Evolutionary conservation across 106 monocot genomes (phyloP).

Genomic region (Apostasia shenzhenica): DNA sequence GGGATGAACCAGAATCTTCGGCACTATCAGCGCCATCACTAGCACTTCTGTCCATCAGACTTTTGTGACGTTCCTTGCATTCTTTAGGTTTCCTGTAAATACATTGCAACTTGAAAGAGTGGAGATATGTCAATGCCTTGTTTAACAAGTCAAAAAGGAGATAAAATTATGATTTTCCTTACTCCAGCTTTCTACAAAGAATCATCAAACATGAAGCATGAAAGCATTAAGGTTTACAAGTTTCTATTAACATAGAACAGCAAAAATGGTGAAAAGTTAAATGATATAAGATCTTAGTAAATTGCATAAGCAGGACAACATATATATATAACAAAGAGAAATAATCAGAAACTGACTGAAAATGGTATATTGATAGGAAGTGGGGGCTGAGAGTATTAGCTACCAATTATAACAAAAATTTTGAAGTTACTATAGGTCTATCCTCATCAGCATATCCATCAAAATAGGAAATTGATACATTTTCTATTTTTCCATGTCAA

Average conservation of each 20-base stretch:
- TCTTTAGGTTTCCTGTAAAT: slow-evolving; percentile 77
- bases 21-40: slow-evolving; percentile 99
- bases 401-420: too few relatives aligned
- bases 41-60: slow-evolving; percentile 71
- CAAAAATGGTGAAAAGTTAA: background rate
- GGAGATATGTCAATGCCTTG: slow-evolving; percentile 11
- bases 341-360: too few relatives aligned
- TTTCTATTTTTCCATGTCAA: too few relatives aligned
- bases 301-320: too few relatives aligned
- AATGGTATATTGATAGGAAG: too few relatives aligned
- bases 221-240: background rate
- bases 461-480: too few relatives aligned
- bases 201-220: background rate
- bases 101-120: slow-evolving; percentile 39
- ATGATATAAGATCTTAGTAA: background rate
- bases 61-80: slow-evolving; percentile 91
- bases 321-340: too few relatives aligned
- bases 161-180: background rate
- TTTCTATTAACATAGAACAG: background rate
- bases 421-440: too few relatives aligned
- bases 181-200: background rate
- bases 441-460: too few relatives aligned
- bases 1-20: slow-evolving; percentile 99
- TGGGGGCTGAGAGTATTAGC: too few relatives aligned
- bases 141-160: background rate